Evolutionary conservation across 2,329 filamentous ascomycete species (phyloP), one percentile per base, ranked within the genome.

Genomic region (Tolypocladium tropicale): DNA sequence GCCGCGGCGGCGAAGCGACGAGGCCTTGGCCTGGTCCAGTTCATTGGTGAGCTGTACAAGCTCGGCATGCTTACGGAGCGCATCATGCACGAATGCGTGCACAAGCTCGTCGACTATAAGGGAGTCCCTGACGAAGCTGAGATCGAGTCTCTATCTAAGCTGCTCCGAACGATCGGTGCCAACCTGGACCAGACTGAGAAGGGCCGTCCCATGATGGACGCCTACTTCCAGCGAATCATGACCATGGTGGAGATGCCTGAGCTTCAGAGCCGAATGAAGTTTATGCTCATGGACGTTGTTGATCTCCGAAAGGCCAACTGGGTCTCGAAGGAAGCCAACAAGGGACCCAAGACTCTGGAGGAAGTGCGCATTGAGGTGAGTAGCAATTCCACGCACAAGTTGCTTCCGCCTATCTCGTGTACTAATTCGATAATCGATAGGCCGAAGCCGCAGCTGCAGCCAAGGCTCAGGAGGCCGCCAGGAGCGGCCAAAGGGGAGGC

Each of bases 51-150:
- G 76, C 84, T 99, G 50, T 99, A 95, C 84, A 99, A 97, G 80
- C 85, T 99, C 59, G 86, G 88, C 70, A 99, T 99, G 94, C 82
- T 99, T 72, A 99, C 94, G 59, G 90, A 96, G 73, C 89, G 93
- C 71, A 99, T 99, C 75, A 99, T 99, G 94, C 93, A 99, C 78
- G 90, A 96, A 74, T 99, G 94, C 81, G 91, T 99, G 32, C 87
- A 91, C 77, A 96, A 95, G 75, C 83, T 99, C 61, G 89, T 99
- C 63, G 93, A 99, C 75, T 97, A 95, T 73, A 88, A 93, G 68
- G 91, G 90, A 59, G 78, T 90, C 59, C 94, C 94, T 49, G 94
- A 99, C 65, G 94, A 99, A 75, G 89, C 93, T 55, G 92, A 96
- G 72, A 88, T 99, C 58, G 94, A 99, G 79, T 95, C 90, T 63